A percentile compares a stretch with the other conserved stretches of the same genome.
These are phyloP conservation scores for Aspergillus fumigatus DNA, from an alignment of 2,329 filamentous ascomycete genomes.

Conservation along the genomic window DNA sequence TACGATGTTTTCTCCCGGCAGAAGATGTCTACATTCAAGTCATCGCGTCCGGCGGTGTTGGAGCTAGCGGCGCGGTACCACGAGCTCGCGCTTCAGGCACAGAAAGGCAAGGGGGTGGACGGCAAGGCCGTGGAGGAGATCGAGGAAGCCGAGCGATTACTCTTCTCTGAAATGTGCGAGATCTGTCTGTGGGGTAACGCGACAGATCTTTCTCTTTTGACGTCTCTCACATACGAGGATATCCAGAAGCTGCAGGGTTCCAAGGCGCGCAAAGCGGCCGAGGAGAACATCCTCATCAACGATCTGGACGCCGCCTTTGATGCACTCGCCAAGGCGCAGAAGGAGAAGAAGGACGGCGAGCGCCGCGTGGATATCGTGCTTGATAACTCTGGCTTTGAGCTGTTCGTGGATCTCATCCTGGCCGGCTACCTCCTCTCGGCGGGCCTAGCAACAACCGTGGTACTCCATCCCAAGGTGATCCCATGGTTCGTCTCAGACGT, in stretches of 20 bases:
- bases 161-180: conserved; percentile 92
- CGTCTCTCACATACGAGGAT: conserved; percentile 86
- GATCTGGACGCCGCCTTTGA: conserved; percentile 71
- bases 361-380: conserved; percentile 89
- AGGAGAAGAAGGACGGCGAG: conserved; percentile 57
- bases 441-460: conserved; percentile 77
- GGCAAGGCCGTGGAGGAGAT: conserved; percentile 42
- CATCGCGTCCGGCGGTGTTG: conserved; percentile 78
- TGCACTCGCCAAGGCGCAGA: conserved; percentile 61
- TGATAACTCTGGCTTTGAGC: conserved; percentile 95
- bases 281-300: conserved; percentile 90
- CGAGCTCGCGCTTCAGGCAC: conserved; percentile 65
- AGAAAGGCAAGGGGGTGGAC: conserved; percentile 46
- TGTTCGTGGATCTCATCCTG: conserved; percentile 90
- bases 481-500: conserved; percentile 99
- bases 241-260: conserved; percentile 94
- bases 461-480: conserved; percentile 89
- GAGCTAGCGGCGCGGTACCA: conserved; percentile 77
- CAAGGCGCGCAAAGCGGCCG: conserved; percentile 75
- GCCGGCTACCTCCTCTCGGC: conserved; percentile 84
- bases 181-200: conserved; percentile 98
- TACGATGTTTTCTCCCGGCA: conserved; percentile 89
- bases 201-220: conserved; percentile 86
- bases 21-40: conserved; percentile 88
- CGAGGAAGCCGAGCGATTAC: conserved; percentile 65